Percentiles rank a stretch among this genome's conserved stretches.
These are phyloP conservation scores for Pleurotus eryngii DNA, from an alignment of 768 basidiomycete genomes.

Conservation along the genomic window DNA sequence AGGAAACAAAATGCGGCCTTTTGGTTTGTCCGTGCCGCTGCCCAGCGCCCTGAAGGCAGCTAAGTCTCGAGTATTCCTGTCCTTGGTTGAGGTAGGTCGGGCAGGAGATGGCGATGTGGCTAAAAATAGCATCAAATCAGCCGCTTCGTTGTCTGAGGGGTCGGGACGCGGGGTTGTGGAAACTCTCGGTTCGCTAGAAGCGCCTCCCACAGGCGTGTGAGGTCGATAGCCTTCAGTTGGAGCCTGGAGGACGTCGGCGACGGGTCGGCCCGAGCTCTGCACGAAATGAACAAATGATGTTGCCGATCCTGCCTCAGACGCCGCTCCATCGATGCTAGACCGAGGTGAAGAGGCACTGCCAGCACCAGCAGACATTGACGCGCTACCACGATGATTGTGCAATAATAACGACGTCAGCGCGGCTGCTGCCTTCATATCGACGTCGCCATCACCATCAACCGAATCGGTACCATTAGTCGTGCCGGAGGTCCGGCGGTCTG, in stretches of 20 bases:
- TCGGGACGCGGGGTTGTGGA: conserved; percentile 16
- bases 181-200: conserved; percentile 34
- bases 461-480: conserved; percentile 28
- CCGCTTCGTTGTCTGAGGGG: conserved; percentile 78
- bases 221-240: conserved; percentile 26
- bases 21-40: conserved; percentile 43
- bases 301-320: conserved; percentile 61
- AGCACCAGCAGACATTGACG: conserved; percentile 17
- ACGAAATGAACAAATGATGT: conserved; percentile 63
- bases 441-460: conserved; percentile 43
- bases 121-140: conserved; percentile 81
- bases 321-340: conserved; percentile 55
- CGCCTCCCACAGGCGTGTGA: conserved; percentile 17
- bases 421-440: conserved; percentile 82
- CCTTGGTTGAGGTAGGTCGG: conserved; percentile 38
- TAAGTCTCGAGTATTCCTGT: conserved; percentile 51
- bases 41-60: conserved; percentile 57
- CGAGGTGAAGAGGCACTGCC: conserved; percentile 65
- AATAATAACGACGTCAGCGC: conserved; percentile 72
- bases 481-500: conserved; percentile 21
- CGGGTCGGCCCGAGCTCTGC: conserved; percentile 62
- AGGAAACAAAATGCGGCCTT: conserved; percentile 72
- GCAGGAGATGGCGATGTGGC: conserved; percentile 84
- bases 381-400: conserved; percentile 58
- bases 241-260: conserved; percentile 33